Conservation (phyloP, 1,139 yeast species). For the Debaryomycetaceae sp. region DNA sequence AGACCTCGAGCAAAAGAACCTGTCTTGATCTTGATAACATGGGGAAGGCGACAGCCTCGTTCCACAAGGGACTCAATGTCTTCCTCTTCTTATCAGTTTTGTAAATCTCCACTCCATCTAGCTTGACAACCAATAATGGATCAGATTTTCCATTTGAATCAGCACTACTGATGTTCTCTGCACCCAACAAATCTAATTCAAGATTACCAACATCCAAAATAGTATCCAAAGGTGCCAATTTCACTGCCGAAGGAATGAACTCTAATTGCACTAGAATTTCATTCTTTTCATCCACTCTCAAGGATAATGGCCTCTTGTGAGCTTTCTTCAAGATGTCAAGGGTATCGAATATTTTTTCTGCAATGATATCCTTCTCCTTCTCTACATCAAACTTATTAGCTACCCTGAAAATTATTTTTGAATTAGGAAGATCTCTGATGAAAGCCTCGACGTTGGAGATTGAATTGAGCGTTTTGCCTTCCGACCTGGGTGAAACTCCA, state of each 20-base stretch:
- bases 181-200: constrained; percentile 54
- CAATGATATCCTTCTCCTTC: constrained; percentile 44
- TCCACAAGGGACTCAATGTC: constrained; percentile 68
- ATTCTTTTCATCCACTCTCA: constrained; percentile 44
- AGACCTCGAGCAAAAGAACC: constrained; percentile 45
- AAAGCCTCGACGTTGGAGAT: constrained; percentile 54
- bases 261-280: constrained; percentile 49
- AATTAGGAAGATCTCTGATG: constrained; percentile 65
- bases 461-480: constrained; percentile 35
- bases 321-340: constrained; percentile 50
- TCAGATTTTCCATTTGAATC: constrained; percentile 77
- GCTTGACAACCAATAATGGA: constrained; percentile 52
- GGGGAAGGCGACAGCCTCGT: constrained; percentile 56
- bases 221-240: constrained; percentile 56
- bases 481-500: constrained; percentile 46
- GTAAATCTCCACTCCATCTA: constrained; percentile 53
- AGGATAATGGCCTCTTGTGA: constrained; percentile 40
- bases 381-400: constrained; percentile 49
- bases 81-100: constrained; percentile 62
- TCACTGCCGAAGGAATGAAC: constrained; percentile 55
- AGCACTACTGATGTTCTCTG: constrained; percentile 49
- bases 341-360: constrained; percentile 49
- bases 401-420: constrained; percentile 53
- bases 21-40: constrained; percentile 61
- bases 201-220: constrained; percentile 65